Percentiles rank a stretch among this genome's conserved stretches.
phyloP scores from a whole-genome alignment of 2,329 filamentous ascomycete genomes.

The Alternaria sp. region DNA sequence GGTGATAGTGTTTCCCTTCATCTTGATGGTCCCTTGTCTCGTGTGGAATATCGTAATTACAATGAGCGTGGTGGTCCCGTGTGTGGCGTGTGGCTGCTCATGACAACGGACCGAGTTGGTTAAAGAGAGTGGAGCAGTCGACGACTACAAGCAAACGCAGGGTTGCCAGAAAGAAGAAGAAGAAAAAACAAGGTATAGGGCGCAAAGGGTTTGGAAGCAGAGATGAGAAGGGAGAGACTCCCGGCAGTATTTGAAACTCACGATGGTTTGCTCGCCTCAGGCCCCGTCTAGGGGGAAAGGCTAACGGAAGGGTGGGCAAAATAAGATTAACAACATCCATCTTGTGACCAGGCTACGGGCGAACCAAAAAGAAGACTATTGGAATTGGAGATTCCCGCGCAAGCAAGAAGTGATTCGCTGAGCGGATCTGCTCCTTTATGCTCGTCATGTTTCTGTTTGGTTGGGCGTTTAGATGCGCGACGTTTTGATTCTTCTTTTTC shows the following conservation, averaged over 20 bases:
- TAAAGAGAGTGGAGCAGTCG: conserved; percentile 38
- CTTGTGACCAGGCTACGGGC: conserved; percentile 16
- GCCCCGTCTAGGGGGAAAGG: conserved; percentile 18
- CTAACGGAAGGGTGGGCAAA: conserved; percentile 25
- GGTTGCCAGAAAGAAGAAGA: not conserved
- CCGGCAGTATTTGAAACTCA: conserved; percentile 42
- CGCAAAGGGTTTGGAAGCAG: conserved; percentile 31
- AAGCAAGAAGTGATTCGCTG: conserved; percentile 24
- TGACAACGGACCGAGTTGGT: conserved; percentile 4
- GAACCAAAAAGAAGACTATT: conserved; percentile 18
- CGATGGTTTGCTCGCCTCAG: conserved; percentile 26
- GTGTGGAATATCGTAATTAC: conserved; percentile 14
- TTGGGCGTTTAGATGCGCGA: conserved; percentile 13
- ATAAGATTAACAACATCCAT: conserved; percentile 26
- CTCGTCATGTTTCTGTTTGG: conserved; percentile 7
- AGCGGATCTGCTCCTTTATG: conserved; percentile 5
- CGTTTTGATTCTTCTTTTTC: conserved; percentile 11
- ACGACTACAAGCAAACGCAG: conserved; percentile 15
- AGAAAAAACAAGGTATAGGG: conserved; percentile 30
- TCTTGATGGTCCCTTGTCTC: conserved; percentile 21
- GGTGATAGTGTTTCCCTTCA: conserved; percentile 44
- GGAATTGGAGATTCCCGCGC: conserved; percentile 24
- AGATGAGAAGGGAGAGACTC: conserved; percentile 24
- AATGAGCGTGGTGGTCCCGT: conserved; percentile 17
- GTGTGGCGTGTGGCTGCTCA: conserved; percentile 5